Evolutionary conservation across 495 filamentous ascomycete genomes (phyloP).

Genomic region (Hypoxylon perforatum): DNA sequence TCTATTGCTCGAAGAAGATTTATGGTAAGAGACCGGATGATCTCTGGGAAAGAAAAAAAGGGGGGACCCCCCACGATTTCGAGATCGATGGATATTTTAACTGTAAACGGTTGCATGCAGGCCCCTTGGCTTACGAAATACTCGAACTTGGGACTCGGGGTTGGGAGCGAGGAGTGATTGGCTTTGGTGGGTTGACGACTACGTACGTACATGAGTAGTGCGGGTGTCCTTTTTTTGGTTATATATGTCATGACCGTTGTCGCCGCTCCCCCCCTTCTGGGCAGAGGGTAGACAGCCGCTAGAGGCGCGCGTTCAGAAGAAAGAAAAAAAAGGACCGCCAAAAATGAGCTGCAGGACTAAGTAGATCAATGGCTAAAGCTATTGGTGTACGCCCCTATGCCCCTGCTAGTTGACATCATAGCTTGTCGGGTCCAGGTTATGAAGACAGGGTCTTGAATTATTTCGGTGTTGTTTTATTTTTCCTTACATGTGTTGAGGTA

Average conservation of each 20-base stretch:
- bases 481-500: no score
- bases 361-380: background rate
- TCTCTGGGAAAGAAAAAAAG: background rate
- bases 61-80: slow-evolving; percentile 1
- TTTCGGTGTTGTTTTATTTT: slow-evolving; percentile 3
- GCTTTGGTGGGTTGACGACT: no score
- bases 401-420: slow-evolving; percentile 38
- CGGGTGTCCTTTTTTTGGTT: background rate
- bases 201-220: slow-evolving; percentile 13
- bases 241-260: slow-evolving; percentile 25
- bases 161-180: no score
- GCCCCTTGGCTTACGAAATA: slow-evolving; percentile 17
- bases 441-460: slow-evolving; percentile 14
- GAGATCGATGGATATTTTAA: slow-evolving; percentile 17
- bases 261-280: slow-evolving; percentile 12
- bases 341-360: slow-evolving; percentile 7
- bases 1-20: slow-evolving; percentile 17
- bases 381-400: slow-evolving; percentile 9
- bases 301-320: slow-evolving; percentile 21
- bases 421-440: slow-evolving; percentile 4
- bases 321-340: no score
- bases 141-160: background rate
- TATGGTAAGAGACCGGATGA: background rate
- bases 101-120: slow-evolving; percentile 17
- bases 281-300: no score